phyloP scores from a whole-genome alignment of 805 yeast species.

The Wickerhamia fluorescens region DNA sequence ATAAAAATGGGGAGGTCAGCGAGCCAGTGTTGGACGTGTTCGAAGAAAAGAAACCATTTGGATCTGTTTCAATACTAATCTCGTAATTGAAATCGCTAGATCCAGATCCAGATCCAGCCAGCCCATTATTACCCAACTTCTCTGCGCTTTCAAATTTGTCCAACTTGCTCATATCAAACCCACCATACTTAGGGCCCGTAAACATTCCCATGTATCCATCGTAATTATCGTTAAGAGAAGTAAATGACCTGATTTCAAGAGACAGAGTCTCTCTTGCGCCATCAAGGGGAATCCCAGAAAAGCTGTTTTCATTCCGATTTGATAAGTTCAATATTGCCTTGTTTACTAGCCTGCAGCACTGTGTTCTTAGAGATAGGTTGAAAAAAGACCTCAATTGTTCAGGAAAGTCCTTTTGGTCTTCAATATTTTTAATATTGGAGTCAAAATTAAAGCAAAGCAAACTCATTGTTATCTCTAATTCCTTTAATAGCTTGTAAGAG shows the following conservation, averaged over 20 bases:
- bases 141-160: conserved; percentile 2
- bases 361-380: conserved; percentile 52
- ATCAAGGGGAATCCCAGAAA: no score
- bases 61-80: conserved; percentile 1
- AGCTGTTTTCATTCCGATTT: conserved; percentile 7
- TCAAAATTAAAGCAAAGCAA: conserved; percentile 50
- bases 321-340: conserved; percentile 45
- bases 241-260: no score
- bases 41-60: no score
- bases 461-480: conserved; percentile 80
- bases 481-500: conserved; percentile 54
- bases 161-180: conserved; percentile 13
- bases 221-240: not conserved
- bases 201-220: conserved; percentile 7
- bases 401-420: conserved; percentile 42
- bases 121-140: conserved; percentile 5
- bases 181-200: conserved; percentile 14
- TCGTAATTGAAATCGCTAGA: conserved; percentile 1
- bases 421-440: conserved; percentile 20
- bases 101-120: conserved; percentile 3
- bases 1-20: no score
- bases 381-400: conserved; percentile 47
- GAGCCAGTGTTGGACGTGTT: not conserved
- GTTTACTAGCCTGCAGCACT: conserved; percentile 67
- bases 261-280: no score